Evolutionary conservation across 2,329 filamentous ascomycete species (phyloP).

Genomic region (Fusarium scirpi): DNA sequence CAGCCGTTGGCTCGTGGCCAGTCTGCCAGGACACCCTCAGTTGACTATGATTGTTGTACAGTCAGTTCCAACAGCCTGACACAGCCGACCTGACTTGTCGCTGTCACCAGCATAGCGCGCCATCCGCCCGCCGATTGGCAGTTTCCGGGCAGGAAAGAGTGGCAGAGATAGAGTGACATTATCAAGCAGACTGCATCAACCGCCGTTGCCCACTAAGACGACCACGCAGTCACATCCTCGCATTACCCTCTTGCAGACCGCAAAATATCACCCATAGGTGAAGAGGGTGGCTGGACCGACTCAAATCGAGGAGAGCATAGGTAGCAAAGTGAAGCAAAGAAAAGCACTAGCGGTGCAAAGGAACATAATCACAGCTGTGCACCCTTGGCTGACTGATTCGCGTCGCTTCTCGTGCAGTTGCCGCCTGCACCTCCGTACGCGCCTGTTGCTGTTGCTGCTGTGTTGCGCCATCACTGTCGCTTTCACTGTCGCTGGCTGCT

Average conservation of each 20-base stretch:
- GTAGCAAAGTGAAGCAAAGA: background rate
- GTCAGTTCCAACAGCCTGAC: slow-evolving; percentile 18
- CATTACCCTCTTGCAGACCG: slow-evolving; percentile 29
- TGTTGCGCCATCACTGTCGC: slow-evolving; percentile 12
- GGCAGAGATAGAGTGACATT: slow-evolving; percentile 41
- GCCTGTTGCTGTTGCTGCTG: slow-evolving; percentile 28
- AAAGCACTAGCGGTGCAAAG: background rate
- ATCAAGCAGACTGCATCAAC: slow-evolving; percentile 40
- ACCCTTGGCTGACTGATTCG: slow-evolving; percentile 29
- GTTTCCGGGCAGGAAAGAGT: slow-evolving; percentile 15
- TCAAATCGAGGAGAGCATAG: background rate
- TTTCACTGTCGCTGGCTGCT: slow-evolving; percentile 4
- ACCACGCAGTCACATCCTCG: slow-evolving; percentile 40
- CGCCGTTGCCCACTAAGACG: slow-evolving; percentile 28
- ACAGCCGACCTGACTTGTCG: slow-evolving; percentile 9
- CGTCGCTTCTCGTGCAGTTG: slow-evolving; percentile 37
- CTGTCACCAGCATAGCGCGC: slow-evolving; percentile 29
- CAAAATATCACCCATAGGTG: slow-evolving; percentile 3
- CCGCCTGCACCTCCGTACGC: slow-evolving; percentile 35
- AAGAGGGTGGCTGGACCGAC: slow-evolving; percentile 10
- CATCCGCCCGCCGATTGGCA: slow-evolving; percentile 24
- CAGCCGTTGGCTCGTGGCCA: slow-evolving; percentile 32
- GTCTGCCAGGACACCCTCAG: slow-evolving; percentile 26
- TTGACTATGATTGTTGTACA: background rate
- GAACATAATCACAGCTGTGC: slow-evolving; percentile 16